These are phyloP conservation scores for Botrytis paeoniae DNA, from an alignment of 2,329 filamentous ascomycete species.

Conservation along the genomic window DNA sequence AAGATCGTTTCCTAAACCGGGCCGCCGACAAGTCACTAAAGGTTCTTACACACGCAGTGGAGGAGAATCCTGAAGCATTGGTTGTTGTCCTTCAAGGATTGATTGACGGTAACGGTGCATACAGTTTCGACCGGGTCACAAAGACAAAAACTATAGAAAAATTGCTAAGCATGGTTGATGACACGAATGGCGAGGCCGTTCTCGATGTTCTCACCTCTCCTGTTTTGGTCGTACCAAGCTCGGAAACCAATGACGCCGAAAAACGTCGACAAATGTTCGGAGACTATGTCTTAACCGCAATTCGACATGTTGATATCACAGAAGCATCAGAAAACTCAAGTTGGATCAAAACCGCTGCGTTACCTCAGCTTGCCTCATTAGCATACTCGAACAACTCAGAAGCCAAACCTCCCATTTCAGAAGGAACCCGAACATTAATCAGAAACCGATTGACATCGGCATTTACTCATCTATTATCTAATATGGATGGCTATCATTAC, in stretches of 20 bases:
- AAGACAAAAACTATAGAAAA: slow-evolving; percentile 82
- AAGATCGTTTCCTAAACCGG: slow-evolving; percentile 76
- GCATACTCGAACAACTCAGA: slow-evolving; percentile 50
- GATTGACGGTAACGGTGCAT: slow-evolving; percentile 65
- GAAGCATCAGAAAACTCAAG: slow-evolving; percentile 24
- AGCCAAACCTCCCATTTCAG: slow-evolving; percentile 46
- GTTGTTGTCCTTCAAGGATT: slow-evolving; percentile 62
- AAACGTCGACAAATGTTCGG: slow-evolving; percentile 35
- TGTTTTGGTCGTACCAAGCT: slow-evolving; percentile 38
- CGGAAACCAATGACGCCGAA: slow-evolving; percentile 33
- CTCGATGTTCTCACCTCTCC: slow-evolving; percentile 49
- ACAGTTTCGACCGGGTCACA: slow-evolving; percentile 82
- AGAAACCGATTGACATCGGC: slow-evolving; percentile 56
- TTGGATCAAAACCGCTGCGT: slow-evolving; percentile 32
- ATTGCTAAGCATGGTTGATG: slow-evolving; percentile 30
- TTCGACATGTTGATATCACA: slow-evolving; percentile 31
- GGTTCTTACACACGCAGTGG: slow-evolving; percentile 62
- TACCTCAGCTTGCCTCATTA: slow-evolving; percentile 46
- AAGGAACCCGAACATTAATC: slow-evolving; percentile 53
- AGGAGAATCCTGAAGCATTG: slow-evolving; percentile 58
- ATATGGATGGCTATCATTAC: slow-evolving; percentile 50
- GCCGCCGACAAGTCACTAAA: slow-evolving; percentile 76
- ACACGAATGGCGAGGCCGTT: slow-evolving; percentile 39
- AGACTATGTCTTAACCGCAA: slow-evolving; percentile 36
- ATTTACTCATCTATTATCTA: slow-evolving; percentile 55